Conservation (phyloP, 768 basidiomycete genomes). For the Boletus rufocinnamomeus region DNA sequence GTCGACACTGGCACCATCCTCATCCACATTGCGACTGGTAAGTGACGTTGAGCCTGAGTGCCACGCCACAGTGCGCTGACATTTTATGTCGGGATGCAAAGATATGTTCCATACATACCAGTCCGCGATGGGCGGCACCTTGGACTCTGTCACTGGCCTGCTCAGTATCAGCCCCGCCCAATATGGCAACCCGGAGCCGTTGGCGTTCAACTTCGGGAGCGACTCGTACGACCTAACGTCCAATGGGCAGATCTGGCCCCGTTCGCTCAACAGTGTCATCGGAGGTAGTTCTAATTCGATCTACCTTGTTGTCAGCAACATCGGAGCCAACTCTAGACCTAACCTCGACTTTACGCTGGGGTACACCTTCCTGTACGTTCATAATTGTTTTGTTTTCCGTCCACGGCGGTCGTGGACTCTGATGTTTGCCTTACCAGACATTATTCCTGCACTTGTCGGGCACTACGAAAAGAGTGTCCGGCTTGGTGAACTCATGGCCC, state of each 20-base stretch:
- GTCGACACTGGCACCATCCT: constrained; percentile 25
- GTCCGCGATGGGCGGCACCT: constrained; percentile 25
- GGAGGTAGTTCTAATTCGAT: constrained; percentile 28
- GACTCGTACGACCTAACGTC: constrained; percentile 13
- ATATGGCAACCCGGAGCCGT: constrained; percentile 21
- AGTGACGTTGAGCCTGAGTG: neutral
- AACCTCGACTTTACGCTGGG: constrained; percentile 26
- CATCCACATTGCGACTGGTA: constrained; percentile 1
- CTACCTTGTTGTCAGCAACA: constrained; percentile 33
- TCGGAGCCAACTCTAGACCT: constrained; percentile 10
- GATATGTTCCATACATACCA: constrained; percentile 13
- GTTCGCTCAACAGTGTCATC: constrained; percentile 32
- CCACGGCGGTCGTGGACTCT: neutral
- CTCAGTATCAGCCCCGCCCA: constrained; percentile 29
- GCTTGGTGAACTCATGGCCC: too few species aligned
- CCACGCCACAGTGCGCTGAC: neutral
- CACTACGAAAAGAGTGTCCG: too few species aligned
- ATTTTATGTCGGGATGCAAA: neutral
- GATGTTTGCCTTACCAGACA: too few species aligned
- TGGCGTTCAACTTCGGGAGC: constrained; percentile 30
- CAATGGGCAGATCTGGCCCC: constrained; percentile 40
- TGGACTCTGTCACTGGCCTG: constrained; percentile 28
- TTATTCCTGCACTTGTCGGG: too few species aligned
- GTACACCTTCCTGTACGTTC: constrained; percentile 18
- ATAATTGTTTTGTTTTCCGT: neutral